phyloP scores from a whole-genome alignment of 2,329 filamentous ascomycete species.

The Rhinocladiella mackenziei region DNA sequence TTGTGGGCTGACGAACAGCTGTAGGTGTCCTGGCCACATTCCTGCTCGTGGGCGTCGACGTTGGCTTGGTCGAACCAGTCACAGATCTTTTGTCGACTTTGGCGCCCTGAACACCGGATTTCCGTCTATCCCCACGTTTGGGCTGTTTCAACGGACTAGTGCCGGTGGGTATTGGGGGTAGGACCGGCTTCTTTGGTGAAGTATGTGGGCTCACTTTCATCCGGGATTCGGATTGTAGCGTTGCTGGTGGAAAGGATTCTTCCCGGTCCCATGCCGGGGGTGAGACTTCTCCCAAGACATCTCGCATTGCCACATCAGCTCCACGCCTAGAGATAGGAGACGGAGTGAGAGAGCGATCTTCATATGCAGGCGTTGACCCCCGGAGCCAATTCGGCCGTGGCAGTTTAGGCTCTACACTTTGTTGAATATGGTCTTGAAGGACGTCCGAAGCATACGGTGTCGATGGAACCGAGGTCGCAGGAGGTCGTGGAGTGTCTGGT shows the following conservation, averaged over 20 bases:
- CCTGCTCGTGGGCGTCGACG: constrained; percentile 18
- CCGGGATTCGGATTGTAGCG: neutral
- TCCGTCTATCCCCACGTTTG: constrained; percentile 18
- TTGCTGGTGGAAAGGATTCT: constrained; percentile 7
- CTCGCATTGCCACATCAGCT: constrained; percentile 18
- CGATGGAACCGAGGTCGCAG: neutral
- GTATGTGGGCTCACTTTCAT: neutral
- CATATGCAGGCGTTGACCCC: constrained; percentile 21
- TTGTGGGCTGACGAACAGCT: constrained; percentile 8
- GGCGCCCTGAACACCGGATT: constrained; percentile 18
- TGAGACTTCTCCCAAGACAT: neutral
- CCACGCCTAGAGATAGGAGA: constrained; percentile 19
- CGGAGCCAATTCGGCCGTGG: constrained; percentile 14
- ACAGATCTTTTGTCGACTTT: constrained; percentile 22
- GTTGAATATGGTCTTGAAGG: constrained; percentile 13
- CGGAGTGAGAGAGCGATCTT: constrained; percentile 21
- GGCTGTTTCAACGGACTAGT: constrained; percentile 14
- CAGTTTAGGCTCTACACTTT: constrained; percentile 21
- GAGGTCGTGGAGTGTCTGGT: constrained; percentile 16
- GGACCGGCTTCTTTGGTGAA: constrained; percentile 2
- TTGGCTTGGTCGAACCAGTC: constrained; percentile 7
- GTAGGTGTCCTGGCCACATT: constrained; percentile 13
- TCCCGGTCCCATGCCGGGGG: neutral
- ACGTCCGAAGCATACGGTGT: neutral
- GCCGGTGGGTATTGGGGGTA: constrained; percentile 13